Evolutionary conservation across 306 rosid genomes (phyloP).

Genomic region (Trichosanthes cucumerina): DNA sequence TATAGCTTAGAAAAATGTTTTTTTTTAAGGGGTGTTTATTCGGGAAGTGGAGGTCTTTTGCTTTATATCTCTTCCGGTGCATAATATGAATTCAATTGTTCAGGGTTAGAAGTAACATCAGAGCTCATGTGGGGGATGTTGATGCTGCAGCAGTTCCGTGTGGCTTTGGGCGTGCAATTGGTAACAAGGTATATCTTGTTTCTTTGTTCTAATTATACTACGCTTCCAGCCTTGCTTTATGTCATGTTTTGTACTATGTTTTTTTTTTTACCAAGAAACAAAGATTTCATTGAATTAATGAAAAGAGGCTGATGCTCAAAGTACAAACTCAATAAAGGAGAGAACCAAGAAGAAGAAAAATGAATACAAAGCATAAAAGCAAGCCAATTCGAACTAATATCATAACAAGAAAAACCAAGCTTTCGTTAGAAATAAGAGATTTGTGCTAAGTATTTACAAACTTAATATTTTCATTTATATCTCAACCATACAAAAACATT

Average conservation of each 20-base stretch:
- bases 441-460: too few species aligned
- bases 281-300: too few species aligned
- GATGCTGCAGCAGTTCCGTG: slow-evolving; percentile 99
- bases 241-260: not conserved
- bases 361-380: too few species aligned
- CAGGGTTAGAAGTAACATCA: slow-evolving; percentile 68
- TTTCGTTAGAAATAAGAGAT: too few species aligned
- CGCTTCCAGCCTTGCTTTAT: not conserved
- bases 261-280: too few species aligned
- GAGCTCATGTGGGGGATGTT: slow-evolving; percentile 79
- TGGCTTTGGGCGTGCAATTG: slow-evolving; percentile 97
- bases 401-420: too few species aligned
- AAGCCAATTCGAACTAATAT: too few species aligned
- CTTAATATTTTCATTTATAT: too few species aligned
- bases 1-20: not conserved
- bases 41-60: not conserved
- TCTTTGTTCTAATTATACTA: not conserved
- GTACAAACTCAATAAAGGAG: too few species aligned
- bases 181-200: slow-evolving; percentile 61
- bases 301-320: too few species aligned
- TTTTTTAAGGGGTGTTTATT: not conserved
- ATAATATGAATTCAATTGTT: slow-evolving; percentile 12
- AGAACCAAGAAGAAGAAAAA: too few species aligned
- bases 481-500: too few species aligned
- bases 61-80: not conserved